These are phyloP conservation scores for Fistulifera solaris DNA, from an alignment of 108 stramenopile genomes.

Conservation along the genomic window DNA sequence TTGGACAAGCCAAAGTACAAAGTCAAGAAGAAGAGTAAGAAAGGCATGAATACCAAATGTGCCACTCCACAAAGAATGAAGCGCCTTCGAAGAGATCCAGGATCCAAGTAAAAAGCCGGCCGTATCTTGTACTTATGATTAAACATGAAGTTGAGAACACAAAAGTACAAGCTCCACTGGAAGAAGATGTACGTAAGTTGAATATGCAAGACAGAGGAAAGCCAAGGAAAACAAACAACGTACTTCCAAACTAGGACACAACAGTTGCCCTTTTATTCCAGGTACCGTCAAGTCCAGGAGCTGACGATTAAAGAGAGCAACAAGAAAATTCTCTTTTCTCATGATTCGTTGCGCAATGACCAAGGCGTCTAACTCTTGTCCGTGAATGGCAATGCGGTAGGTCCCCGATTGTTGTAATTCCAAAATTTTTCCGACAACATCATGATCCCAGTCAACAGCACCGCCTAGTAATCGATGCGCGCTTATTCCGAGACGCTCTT, in stretches of 20 bases:
- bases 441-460: constrained; percentile 62
- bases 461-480: constrained; percentile 73
- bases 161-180: constrained; percentile 86
- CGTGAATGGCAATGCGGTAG: constrained; percentile 44
- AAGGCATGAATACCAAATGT: constrained; percentile 87
- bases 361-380: constrained; percentile 48
- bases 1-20: constrained; percentile 91
- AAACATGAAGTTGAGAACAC: constrained; percentile 95
- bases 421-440: constrained; percentile 56
- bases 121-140: constrained; percentile 87
- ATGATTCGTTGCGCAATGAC: constrained; percentile 83
- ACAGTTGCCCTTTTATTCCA: neutral
- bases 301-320: constrained; percentile 84
- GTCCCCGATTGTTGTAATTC: constrained; percentile 55
- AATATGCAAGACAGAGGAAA: constrained; percentile 5
- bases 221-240: neutral
- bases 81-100: constrained; percentile 55
- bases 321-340: constrained; percentile 92
- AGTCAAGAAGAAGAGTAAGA: constrained; percentile 86
- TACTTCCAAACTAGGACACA: constrained; percentile 11
- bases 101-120: constrained; percentile 78
- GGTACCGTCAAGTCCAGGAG: constrained; percentile 68
- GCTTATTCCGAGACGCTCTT: constrained; percentile 60
- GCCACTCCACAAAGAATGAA: constrained; percentile 83
- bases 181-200: constrained; percentile 5